These are phyloP conservation scores for Aspergillus cejpii DNA, from an alignment of 2,329 filamentous ascomycete genomes.

Conservation along the genomic window DNA sequence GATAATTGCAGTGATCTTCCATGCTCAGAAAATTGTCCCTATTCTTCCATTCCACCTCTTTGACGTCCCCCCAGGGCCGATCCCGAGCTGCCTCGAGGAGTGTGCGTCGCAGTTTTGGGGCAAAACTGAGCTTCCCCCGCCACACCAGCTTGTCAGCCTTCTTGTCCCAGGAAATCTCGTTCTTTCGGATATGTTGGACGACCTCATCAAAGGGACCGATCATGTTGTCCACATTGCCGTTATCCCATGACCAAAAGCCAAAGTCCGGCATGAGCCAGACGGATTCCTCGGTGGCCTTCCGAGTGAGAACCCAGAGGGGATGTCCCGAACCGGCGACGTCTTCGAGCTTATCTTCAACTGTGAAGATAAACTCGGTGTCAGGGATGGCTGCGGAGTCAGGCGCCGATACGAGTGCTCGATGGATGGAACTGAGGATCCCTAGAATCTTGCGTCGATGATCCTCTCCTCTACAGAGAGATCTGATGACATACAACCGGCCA, in stretches of 20 bases:
- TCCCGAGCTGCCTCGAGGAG: constrained; percentile 29
- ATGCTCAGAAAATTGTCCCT: constrained; percentile 43
- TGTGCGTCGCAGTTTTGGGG: constrained; percentile 28
- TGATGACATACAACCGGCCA: constrained; percentile 23
- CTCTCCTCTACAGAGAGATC: constrained; percentile 18
- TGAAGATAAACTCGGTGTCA: constrained; percentile 42
- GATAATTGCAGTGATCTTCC: constrained; percentile 49
- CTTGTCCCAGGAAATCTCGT: constrained; percentile 15
- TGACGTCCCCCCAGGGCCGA: constrained; percentile 41
- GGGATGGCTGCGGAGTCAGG: constrained; percentile 26
- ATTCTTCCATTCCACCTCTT: constrained; percentile 34
- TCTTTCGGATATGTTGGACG: constrained; percentile 15
- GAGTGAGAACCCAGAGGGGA: constrained; percentile 37
- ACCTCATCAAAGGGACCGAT: constrained; percentile 22
- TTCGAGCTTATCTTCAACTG: constrained; percentile 32
- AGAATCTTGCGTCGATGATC: constrained; percentile 24
- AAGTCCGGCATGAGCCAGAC: constrained; percentile 47
- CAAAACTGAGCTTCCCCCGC: constrained; percentile 37
- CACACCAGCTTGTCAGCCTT: constrained; percentile 40
- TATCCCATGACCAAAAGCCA: constrained; percentile 44
- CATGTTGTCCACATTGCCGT: constrained; percentile 14
- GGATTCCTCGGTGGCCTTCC: constrained; percentile 28
- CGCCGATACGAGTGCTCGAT: constrained; percentile 37
- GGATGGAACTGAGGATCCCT: constrained; percentile 38
- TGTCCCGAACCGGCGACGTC: constrained; percentile 28